These are phyloP conservation scores for Scedosporium boydii DNA, from an alignment of 2,329 filamentous ascomycete species.

Conservation along the genomic window DNA sequence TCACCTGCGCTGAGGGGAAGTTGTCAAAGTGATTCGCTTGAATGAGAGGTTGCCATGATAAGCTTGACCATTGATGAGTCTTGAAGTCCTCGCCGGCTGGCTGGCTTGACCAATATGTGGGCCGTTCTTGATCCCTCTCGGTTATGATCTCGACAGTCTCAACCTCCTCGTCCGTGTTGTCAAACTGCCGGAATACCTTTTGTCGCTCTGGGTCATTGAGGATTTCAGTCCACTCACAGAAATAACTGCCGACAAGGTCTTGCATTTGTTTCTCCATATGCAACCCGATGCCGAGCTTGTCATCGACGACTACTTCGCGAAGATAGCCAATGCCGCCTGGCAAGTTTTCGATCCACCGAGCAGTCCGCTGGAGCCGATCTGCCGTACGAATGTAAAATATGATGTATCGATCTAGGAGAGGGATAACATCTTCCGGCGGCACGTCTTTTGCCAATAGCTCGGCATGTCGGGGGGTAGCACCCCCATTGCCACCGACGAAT, in stretches of 20 bases:
- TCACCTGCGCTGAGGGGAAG: slow-evolving; percentile 67
- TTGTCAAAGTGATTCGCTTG: slow-evolving; percentile 62
- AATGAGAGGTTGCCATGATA: slow-evolving; percentile 73
- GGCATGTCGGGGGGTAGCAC: slow-evolving; percentile 72
- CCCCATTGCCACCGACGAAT: slow-evolving; percentile 83
- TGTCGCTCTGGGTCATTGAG: slow-evolving; percentile 59
- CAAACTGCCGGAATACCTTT: slow-evolving; percentile 71
- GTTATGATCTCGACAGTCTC: slow-evolving; percentile 60
- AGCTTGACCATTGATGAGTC: slow-evolving; percentile 24
- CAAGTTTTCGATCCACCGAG: slow-evolving; percentile 75
- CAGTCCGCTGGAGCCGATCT: slow-evolving; percentile 81
- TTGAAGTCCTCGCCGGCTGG: slow-evolving; percentile 63
- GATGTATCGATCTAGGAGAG: slow-evolving; percentile 79
- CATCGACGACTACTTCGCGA: slow-evolving; percentile 70
- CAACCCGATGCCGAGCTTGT: slow-evolving; percentile 76
- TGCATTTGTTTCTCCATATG: slow-evolving; percentile 84
- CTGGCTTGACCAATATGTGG: slow-evolving; percentile 68
- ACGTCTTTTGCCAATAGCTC: slow-evolving; percentile 83
- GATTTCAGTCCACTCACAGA: slow-evolving; percentile 86
- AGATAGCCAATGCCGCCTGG: slow-evolving; percentile 80
- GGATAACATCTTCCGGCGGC: slow-evolving; percentile 68
- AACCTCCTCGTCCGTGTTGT: slow-evolving; percentile 65
- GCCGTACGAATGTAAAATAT: slow-evolving; percentile 92
- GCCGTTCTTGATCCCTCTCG: slow-evolving; percentile 65
- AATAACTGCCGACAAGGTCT: slow-evolving; percentile 72